These are phyloP conservation scores for Guyanaporus albipodus DNA, from an alignment of 768 basidiomycete genomes.

Conservation along the genomic window DNA sequence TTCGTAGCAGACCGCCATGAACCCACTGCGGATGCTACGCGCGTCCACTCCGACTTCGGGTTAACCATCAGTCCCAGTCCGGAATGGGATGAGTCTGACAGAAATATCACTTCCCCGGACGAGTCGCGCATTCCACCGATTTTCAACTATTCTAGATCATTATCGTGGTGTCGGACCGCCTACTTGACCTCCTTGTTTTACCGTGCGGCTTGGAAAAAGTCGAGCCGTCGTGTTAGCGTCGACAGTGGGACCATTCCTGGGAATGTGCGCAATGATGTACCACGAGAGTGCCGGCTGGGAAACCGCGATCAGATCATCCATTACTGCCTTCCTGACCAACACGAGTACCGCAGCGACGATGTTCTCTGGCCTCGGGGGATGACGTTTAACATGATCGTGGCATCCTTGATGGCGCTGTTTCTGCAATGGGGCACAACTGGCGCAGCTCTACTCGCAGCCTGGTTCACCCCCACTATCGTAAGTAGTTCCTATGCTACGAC, in stretches of 20 bases:
- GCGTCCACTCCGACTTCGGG: conserved; percentile 5
- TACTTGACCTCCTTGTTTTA: conserved; percentile 17
- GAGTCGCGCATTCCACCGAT: conserved; percentile 23
- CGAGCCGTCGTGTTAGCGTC: conserved; percentile 1
- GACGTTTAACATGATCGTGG: conserved; percentile 26
- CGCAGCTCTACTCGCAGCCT: conserved; percentile 27
- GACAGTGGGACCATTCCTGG: not conserved
- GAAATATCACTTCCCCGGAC: conserved; percentile 17
- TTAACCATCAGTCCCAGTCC: conserved; percentile 15
- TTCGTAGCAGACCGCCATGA: not conserved
- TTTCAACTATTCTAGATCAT: conserved; percentile 22
- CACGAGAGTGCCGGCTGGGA: conserved; percentile 17
- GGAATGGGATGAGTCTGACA: not conserved
- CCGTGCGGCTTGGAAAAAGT: conserved; percentile 14
- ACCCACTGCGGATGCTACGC: not conserved
- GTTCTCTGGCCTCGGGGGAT: conserved; percentile 23
- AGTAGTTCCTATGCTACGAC: not conserved
- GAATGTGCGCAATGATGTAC: not conserved
- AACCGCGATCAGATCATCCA: conserved; percentile 12
- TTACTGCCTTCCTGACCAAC: conserved; percentile 17
- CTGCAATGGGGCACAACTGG: conserved; percentile 34
- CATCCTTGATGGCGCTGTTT: conserved; percentile 27
- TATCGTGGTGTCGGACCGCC: conserved; percentile 19
- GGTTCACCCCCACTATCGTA: conserved; percentile 31
- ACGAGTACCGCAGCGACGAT: not conserved